Base-by-base conservation (phyloP, 805 yeast genomes). In the Yamadazyma ubonensis region DNA sequence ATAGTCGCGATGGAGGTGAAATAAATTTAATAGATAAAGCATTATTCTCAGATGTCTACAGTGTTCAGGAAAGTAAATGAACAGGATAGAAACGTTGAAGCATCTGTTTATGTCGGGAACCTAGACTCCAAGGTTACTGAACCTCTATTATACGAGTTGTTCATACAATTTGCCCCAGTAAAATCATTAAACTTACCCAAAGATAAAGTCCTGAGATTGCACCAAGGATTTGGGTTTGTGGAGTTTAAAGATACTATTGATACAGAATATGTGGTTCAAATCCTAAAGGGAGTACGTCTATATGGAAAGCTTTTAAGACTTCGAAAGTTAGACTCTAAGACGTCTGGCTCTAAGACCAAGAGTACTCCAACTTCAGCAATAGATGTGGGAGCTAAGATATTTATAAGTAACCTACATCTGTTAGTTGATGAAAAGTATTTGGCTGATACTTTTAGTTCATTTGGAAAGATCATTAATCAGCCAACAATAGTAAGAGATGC, bases 141-240 rank as follows among this genome's bases (percentile, higher is more conserved):
- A 51, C 63, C 71, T 2, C 54, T 90, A 14, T 59, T 93, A 20
- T 86, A 82, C 54, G 99, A 93, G 58, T 71, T 93, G 15, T 81
- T 89, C 58, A 59, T 86, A 5, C 98, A 93, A 58, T 81, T 87
- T 29, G 89, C 91, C 0, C 96, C 96, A 0, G 75, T 91, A 2
- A 68, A 67, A 28, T 70, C 76, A 21, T 73, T 93, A 4, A 74
- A 82, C 44, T 67, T 93, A 47, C 97, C 97, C 5, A 81, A 79
- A 53, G 96, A 89, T 54, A 73, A 87, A 45, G 70, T 89, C 3
- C 61, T 78, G 20, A 77, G 76, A 44, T 66, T 75, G 1, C 89
- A 85, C 52, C 95, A 84, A 53, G 97, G 97, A 4, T 91, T 71
- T 64, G 97, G 95, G 7, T 91, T 93, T 62, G 83, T 85, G 1